phyloP scores from a whole-genome alignment of 768 basidiomycete species.

The Russula dissimulans region DNA sequence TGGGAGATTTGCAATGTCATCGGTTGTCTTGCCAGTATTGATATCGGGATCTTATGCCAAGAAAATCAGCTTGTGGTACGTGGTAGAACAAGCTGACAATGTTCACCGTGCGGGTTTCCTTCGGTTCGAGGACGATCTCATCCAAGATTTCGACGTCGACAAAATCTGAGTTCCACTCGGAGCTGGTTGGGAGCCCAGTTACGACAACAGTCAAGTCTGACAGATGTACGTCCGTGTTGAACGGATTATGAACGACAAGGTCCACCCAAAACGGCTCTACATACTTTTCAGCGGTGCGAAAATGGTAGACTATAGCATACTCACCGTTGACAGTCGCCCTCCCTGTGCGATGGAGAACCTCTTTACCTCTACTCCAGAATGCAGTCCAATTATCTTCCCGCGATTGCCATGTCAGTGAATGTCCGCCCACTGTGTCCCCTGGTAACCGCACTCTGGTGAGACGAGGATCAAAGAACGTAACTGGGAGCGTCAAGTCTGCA shows the following conservation, averaged over 20 bases:
- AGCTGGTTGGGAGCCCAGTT: slow-evolving; percentile 31
- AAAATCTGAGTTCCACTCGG: slow-evolving; percentile 29
- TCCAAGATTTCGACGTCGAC: slow-evolving; percentile 52
- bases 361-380: slow-evolving; percentile 51
- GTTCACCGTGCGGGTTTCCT: slow-evolving; percentile 57
- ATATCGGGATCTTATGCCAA: slow-evolving; percentile 46
- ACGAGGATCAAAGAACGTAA: slow-evolving; percentile 52
- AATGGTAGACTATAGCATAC: slow-evolving; percentile 7
- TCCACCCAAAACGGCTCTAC: slow-evolving; percentile 75
- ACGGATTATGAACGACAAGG: slow-evolving; percentile 56
- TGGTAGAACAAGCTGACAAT: not conserved
- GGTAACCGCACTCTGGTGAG: slow-evolving; percentile 51
- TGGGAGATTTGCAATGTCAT: slow-evolving; percentile 48
- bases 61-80: not conserved
- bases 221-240: slow-evolving; percentile 65
- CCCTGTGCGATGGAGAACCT: slow-evolving; percentile 43
- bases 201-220: slow-evolving; percentile 51
- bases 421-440: slow-evolving; percentile 38
- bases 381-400: slow-evolving; percentile 57
- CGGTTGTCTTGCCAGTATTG: slow-evolving; percentile 44
- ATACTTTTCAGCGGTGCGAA: slow-evolving; percentile 7
- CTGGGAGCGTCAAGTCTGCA: slow-evolving; percentile 48
- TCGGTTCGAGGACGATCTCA: slow-evolving; percentile 52
- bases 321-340: slow-evolving; percentile 58
- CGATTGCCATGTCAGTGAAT: slow-evolving; percentile 45